Evolutionary conservation across 2,329 filamentous ascomycete genomes (phyloP).

Genomic region (Dendryphion nanum): DNA sequence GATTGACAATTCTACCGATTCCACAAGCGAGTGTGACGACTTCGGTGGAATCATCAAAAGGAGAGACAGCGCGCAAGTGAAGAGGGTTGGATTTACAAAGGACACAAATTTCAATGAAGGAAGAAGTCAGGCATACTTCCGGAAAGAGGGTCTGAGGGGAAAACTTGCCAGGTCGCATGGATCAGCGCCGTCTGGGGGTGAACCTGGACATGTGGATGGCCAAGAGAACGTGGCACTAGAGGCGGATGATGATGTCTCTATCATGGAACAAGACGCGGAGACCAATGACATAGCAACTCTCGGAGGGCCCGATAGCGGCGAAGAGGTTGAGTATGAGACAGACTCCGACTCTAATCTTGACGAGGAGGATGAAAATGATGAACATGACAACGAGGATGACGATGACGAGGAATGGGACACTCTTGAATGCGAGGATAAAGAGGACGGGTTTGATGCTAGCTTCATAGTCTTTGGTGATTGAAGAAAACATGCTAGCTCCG

Average conservation of each 20-base stretch:
- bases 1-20: background rate
- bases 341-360: background rate
- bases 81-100: background rate
- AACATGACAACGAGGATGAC: constrained; percentile 1
- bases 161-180: constrained; percentile 1
- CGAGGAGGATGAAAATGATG: constrained; percentile 1
- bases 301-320: constrained; percentile 1
- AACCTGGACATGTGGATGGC: too few species aligned
- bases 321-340: background rate
- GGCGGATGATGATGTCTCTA: background rate
- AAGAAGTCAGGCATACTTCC: background rate
- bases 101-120: constrained; percentile 1
- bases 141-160: background rate
- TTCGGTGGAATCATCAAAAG: background rate
- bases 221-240: background rate
- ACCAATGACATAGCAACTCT: constrained; percentile 52
- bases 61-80: background rate
- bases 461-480: constrained; percentile 2
- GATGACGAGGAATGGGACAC: background rate
- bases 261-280: constrained; percentile 2
- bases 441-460: background rate
- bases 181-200: too few species aligned
- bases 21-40: background rate
- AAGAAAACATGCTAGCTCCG: background rate
- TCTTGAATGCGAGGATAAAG: background rate